Evolutionary conservation across 805 yeast genomes (phyloP), one percentile per base, ranked within the genome.

Genomic region (Cyberlindnera saturnus): DNA sequence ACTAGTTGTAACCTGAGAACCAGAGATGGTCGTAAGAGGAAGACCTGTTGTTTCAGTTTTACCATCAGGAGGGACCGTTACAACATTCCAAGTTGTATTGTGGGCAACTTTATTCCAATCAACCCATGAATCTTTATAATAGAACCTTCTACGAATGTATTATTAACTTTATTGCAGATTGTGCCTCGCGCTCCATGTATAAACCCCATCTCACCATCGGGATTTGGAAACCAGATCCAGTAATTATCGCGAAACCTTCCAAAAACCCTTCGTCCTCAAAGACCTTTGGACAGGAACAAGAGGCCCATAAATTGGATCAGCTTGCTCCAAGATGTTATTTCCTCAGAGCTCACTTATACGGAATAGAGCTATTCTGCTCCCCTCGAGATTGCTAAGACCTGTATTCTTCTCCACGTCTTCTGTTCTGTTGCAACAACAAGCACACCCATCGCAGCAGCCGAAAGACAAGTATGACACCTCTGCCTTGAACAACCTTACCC

Each of bases 1-100:
- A 90, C 96, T 1, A 84, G 95, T 61, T 91, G 98, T 65, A 87
- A 84, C 53, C 69, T 91, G 47, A 70, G 95, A 54, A 82, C 95
- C 1, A 79, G 79, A 52, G 95, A 87, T 55, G 95, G 96, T 0
- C 70, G 85, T 42, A 79, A 80, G 50, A 73, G 88, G 47, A 79
- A 85, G 52, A 80, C 87, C 46, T 91, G 98, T 59, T 90, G 97
- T 62, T 91, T 91, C 62, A 85, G 95, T 57, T 91, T 91, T 62
- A 91, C 98, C 0, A 88, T 91, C 18, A 69, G 96, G 56, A 74
- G 98, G 49, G 98, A 91, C 61, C 66, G 95, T 47, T 91, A 91
- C 61, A 91, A 91, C 56, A 91, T 91, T 45, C 98, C 98, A 17
- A 86, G 95, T 61, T 89, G 96, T 64, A 91, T 90, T 35, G 95